Conservation (phyloP, 208 protist species). For the Hexamita inflata region DNA sequence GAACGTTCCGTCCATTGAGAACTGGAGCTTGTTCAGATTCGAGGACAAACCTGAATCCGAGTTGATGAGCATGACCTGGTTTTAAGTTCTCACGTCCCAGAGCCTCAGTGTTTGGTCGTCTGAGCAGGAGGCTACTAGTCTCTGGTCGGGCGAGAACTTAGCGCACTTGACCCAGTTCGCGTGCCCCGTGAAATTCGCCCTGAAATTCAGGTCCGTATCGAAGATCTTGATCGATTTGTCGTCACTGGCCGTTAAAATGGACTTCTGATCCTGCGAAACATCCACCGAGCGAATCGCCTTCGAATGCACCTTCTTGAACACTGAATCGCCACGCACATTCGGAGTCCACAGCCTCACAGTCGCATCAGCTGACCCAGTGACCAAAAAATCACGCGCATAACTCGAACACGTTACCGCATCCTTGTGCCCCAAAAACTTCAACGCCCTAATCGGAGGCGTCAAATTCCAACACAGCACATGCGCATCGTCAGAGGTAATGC, state of each 20-base stretch:
- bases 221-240: constrained; percentile 54
- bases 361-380: constrained; percentile 51
- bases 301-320: constrained; percentile 52
- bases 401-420: background rate
- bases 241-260: constrained; percentile 49
- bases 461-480: background rate
- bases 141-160: constrained; percentile 44
- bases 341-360: constrained; percentile 50
- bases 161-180: constrained; percentile 58
- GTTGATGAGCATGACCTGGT: constrained; percentile 37
- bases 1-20: constrained; percentile 51
- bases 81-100: constrained; percentile 47
- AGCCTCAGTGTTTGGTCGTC: constrained; percentile 60
- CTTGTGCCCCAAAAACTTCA: constrained; percentile 16
- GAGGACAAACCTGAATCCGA: constrained; percentile 52
- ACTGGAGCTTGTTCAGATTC: constrained; percentile 46
- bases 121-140: constrained; percentile 48
- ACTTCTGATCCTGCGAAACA: constrained; percentile 44
- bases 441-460: constrained; percentile 13
- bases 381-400: constrained; percentile 54
- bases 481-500: background rate
- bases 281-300: constrained; percentile 44
- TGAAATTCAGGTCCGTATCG: constrained; percentile 39
- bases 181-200: constrained; percentile 52
- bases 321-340: constrained; percentile 39